Evolutionary conservation across 1,139 yeast genomes (phyloP), one percentile per base, ranked within the genome.

Genomic region (Meyerozyma sp.): DNA sequence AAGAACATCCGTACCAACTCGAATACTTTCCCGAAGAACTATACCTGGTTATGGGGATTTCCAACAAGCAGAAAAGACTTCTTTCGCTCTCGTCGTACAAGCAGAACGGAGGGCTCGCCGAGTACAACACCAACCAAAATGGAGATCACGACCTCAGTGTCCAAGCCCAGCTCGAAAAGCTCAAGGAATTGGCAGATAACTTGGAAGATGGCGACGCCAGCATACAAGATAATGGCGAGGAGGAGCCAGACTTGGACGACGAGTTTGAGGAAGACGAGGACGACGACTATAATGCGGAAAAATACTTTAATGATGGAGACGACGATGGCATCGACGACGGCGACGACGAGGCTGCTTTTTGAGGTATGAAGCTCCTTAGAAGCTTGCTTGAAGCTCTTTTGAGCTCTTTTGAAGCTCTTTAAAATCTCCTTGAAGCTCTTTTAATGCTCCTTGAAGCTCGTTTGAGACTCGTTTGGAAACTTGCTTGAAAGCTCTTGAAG

Each of bases 321-420:
- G 93, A 85, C 44, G 93, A 84, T 48, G 82, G 75, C 32, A 87
- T 79, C 46, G 89, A 82, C 55, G 87, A 79, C 51, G 90, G 82
- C 47, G 89, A 84, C 49, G 95, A 89, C 40, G 95, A 87, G 58
- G 91, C 91, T 20, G 91, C 89, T 2, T 84, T 84, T 53, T 84
- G 61, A 57, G n/a, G n/a, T n/a, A n/a, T n/a, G n/a, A n/a, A n/a
- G n/a, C n/a, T n/a, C n/a, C n/a, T n/a, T n/a, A n/a, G n/a, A n/a
- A n/a, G n/a, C n/a, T n/a, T n/a, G n/a, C n/a, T n/a, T n/a, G n/a
- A n/a, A n/a, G n/a, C n/a, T n/a, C n/a, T n/a, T n/a, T n/a, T n/a
- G n/a, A n/a, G n/a, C n/a, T n/a, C n/a, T n/a, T n/a, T n/a, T n/a
- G n/a, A n/a, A n/a, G n/a, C n/a, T n/a, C n/a, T n/a, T n/a, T n/a